phyloP scores from a whole-genome alignment of 2,329 filamentous ascomycete genomes.

The Neofusicoccum ribis region DNA sequence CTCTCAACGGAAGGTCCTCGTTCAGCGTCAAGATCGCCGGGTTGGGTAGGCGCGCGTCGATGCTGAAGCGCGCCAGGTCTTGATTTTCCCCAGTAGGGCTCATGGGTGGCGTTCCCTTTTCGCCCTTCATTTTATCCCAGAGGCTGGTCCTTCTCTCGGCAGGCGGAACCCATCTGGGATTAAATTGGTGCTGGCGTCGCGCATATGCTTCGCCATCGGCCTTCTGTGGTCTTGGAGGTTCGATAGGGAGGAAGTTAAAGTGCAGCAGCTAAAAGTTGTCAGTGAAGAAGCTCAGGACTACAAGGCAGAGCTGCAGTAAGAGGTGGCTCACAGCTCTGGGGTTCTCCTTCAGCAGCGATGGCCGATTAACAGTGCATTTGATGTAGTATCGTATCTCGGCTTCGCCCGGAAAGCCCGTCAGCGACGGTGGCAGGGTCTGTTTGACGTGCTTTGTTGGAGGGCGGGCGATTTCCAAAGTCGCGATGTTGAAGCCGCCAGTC shows the following conservation, averaged over 20 bases:
- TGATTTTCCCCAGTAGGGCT: constrained; percentile 22
- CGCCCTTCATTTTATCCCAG: constrained; percentile 50
- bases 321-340: constrained; percentile 55
- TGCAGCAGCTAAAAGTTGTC: constrained; percentile 25
- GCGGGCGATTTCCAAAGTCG: constrained; percentile 47
- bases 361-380: constrained; percentile 92
- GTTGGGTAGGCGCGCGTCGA: constrained; percentile 84
- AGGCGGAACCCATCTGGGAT: constrained; percentile 30
- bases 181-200: constrained; percentile 66
- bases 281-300: neutral
- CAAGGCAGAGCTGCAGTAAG: neutral
- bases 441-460: constrained; percentile 68
- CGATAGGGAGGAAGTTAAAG: constrained; percentile 90
- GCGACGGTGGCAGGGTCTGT: constrained; percentile 81
- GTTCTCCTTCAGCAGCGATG: constrained; percentile 87
- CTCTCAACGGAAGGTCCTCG: constrained; percentile 74
- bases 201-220: constrained; percentile 81
- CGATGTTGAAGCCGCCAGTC: constrained; percentile 38
- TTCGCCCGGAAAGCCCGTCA: constrained; percentile 81
- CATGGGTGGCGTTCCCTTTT: neutral
- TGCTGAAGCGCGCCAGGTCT: constrained; percentile 58
- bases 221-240: constrained; percentile 71
- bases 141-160: constrained; percentile 57
- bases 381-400: constrained; percentile 93
- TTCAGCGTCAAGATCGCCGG: constrained; percentile 90